Base-by-base conservation (phyloP, 345 rosid genomes). In the Moringa oleifera region DNA sequence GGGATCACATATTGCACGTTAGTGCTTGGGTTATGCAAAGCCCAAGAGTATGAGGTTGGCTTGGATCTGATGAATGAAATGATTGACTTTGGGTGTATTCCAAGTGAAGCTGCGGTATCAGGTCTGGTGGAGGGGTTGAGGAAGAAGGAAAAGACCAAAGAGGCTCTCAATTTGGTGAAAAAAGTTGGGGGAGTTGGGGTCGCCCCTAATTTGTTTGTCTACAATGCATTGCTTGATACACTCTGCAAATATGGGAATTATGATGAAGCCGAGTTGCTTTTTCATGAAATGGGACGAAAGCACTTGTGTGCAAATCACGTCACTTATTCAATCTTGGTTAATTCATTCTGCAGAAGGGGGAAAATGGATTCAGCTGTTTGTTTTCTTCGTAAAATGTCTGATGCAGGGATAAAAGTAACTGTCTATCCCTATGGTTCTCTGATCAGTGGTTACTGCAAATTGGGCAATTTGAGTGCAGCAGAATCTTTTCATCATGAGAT, bases 391-490 rank as follows among this genome's bases (percentile, higher is more conserved):
- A 72, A 73, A 77, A 90, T 94, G 96, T 63, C 21, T 16, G 72
- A 71, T 56, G 53, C 64, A 5, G 84, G 90, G 46, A 47, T 86
- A 58, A 82, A 71, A 58, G 69, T 66, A 10, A 85, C 88, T 1
- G 75, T 81, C 17, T 94, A 83, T 79, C 89, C 96, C 24, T 94
- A 85, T 69, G 90, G 84, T 80, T 86, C 96, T 61, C 68, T 90
- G 76, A 86, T 94, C 62, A 74, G 70, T 19, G 94, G 97, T 55
- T 74, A 90, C 58, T 88, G 95, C 83, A 90, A 85, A 73, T 69
- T 75, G 31, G 83, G 95, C 60, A 78, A 88, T 71, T 68, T 83
- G 71, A 64, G 56, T 46, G 62, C 75, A 31, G 99, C 99, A 0
- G 72, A 81, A 68, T 73, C 53, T 61, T 73, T 80, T 76, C 69